A percentile compares a stretch with the other conserved stretches of the same genome.
phyloP scores from a whole-genome alignment of 1,139 yeast species.

The Candida dubliniensis region DNA sequence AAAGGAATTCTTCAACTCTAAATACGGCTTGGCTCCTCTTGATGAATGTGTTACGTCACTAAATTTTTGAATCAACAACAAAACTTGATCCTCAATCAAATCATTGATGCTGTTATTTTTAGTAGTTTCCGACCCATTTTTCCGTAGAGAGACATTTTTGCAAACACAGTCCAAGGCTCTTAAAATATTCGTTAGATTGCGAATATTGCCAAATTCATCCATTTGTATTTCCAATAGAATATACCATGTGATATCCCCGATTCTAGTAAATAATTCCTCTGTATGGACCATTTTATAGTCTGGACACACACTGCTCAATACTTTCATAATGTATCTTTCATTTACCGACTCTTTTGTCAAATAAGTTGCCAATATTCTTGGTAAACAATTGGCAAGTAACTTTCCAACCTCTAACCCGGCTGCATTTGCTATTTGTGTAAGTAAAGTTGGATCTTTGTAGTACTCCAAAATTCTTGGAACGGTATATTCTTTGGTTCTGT shows the following conservation, averaged over 20 bases:
- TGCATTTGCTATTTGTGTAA: constrained; percentile 53
- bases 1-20: constrained; percentile 71
- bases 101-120: constrained; percentile 22
- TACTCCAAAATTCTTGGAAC: constrained; percentile 74
- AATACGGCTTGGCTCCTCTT: constrained; percentile 67
- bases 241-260: constrained; percentile 47
- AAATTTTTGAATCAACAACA: constrained; percentile 76
- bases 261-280: constrained; percentile 43
- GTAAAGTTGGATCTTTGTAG: constrained; percentile 54
- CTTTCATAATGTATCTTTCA: constrained; percentile 51
- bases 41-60: constrained; percentile 77
- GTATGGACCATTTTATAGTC: constrained; percentile 37
- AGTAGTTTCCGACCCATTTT: constrained; percentile 19
- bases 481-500: constrained; percentile 70
- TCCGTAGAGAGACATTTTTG: constrained; percentile 15
- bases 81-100: constrained; percentile 55
- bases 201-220: constrained; percentile 27
- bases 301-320: constrained; percentile 56
- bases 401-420: constrained; percentile 33
- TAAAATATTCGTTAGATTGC: constrained; percentile 33
- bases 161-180: constrained; percentile 45
- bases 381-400: constrained; percentile 34
- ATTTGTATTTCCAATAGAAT: constrained; percentile 39
- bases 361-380: constrained; percentile 43
- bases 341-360: constrained; percentile 43